Percentiles rank a stretch among this genome's conserved stretches.
Conservation (phyloP, 257 asterid species). For the Nyctanthes arbortristis region DNA sequence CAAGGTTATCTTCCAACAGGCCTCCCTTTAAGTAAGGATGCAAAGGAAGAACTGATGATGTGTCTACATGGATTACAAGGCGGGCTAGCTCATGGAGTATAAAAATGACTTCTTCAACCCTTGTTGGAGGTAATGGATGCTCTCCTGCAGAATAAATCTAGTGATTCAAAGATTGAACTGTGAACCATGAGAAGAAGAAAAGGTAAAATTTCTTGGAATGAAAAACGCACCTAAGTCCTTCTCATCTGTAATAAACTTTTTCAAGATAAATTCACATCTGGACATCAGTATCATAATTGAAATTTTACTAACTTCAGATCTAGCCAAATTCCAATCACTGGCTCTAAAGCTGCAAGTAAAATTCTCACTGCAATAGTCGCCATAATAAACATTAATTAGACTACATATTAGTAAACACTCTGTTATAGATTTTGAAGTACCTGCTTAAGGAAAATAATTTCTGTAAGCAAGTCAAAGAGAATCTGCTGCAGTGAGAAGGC, state of each 20-base stretch:
- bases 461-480: constrained; percentile 93
- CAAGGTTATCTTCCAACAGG: constrained; percentile 36
- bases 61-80: constrained; percentile 72
- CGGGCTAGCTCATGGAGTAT: constrained; percentile 86
- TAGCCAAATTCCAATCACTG: constrained; percentile 56
- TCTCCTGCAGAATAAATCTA: constrained; percentile 54
- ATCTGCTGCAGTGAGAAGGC: constrained; percentile 98
- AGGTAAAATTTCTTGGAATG: constrained; percentile 8
- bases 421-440: constrained; percentile 33
- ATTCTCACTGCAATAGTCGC: constrained; percentile 24
- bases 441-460: constrained; percentile 87
- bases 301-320: constrained; percentile 76
- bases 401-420: constrained; percentile 7
- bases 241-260: constrained; percentile 81
- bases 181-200: constrained; percentile 1
- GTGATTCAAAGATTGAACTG: constrained; percentile 16
- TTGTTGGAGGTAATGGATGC: constrained; percentile 73
- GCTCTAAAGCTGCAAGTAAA: constrained; percentile 55
- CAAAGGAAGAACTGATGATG: constrained; percentile 75
- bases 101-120: constrained; percentile 81
- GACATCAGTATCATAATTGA: constrained; percentile 56
- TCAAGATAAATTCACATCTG: constrained; percentile 85
- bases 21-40: constrained; percentile 57
- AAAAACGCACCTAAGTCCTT: constrained; percentile 63
- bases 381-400: constrained; percentile 20